Evolutionary conservation across 1,284 basidiomycete genomes (phyloP).

Genomic region (Dichomitus squalens): DNA sequence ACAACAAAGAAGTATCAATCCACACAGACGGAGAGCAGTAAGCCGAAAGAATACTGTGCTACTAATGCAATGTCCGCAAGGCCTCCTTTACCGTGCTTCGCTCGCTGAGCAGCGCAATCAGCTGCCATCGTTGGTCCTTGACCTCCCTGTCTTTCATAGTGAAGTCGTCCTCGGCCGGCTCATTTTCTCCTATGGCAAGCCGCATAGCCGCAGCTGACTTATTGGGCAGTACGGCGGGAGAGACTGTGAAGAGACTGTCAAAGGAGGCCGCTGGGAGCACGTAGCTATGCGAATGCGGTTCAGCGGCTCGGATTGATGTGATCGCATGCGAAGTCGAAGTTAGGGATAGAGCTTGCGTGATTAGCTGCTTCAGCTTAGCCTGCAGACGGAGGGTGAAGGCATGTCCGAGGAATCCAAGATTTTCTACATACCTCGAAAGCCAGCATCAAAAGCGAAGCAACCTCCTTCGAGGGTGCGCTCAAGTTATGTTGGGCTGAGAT

Average conservation of each 20-base stretch:
- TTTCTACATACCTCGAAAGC: constrained; percentile 65
- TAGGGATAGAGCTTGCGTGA: constrained; percentile 74
- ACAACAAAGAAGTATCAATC: not conserved
- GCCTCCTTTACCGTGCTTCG: constrained; percentile 73
- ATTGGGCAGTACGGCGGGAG: constrained; percentile 76
- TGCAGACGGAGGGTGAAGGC: constrained; percentile 30
- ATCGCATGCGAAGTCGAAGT: constrained; percentile 76
- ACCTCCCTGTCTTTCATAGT: constrained; percentile 66
- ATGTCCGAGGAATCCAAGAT: not conserved
- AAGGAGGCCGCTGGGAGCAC: constrained; percentile 70
- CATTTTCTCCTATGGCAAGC: constrained; percentile 61
- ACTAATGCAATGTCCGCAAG: constrained; percentile 37
- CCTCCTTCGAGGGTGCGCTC: constrained; percentile 57
- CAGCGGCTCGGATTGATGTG: constrained; percentile 72
- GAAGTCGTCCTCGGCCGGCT: constrained; percentile 53
- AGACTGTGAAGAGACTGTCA: constrained; percentile 73
- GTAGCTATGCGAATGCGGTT: constrained; percentile 46
- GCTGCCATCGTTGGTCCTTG: constrained; percentile 71
- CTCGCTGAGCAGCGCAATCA: constrained; percentile 72
- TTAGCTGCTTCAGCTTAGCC: constrained; percentile 82
- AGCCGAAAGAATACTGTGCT: not conserved
- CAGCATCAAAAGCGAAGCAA: constrained; percentile 69
- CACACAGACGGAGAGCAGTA: not conserved
- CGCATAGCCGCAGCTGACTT: constrained; percentile 74
- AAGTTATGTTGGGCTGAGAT: constrained; percentile 79